Evolutionary conservation across 768 basidiomycete species (phyloP), one percentile per base, ranked within the genome.

Genomic region (Podaxis sp.): DNA sequence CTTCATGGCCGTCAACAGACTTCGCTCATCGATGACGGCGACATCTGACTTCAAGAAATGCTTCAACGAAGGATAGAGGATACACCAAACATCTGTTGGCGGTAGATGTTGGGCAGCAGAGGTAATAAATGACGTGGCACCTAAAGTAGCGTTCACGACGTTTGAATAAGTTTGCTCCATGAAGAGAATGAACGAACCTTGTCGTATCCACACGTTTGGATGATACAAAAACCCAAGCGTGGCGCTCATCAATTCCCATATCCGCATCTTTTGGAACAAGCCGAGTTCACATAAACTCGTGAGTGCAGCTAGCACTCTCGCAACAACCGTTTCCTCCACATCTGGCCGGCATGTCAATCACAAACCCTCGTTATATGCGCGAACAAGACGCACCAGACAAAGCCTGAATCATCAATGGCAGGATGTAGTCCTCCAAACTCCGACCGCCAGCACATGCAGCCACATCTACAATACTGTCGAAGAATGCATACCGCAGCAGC

Each of bases 341-440:
- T 99, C 97, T 96, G 71, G 61, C 17, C 1, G n/a, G 44, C 58
- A 33, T 53, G 28, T 17, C 24, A 17, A 7, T 50, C 5, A 51
- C 24, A 40, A 24, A 28, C 36, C 55, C 15, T 26, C n/a, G 50
- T 33, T 37, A 17, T 8, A 5, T 4, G n/a, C 8, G 4, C 30
- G 38, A 50, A 10, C 46, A 49, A 30, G 8, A 68, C 84, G 40
- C 62, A 95, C 96, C 96, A 57, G 94, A 95, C 28, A 99, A 76
- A 0, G 96, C 95, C 68, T 98, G 96, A 3, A 95, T 86, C 93
- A 99, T 95, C 63, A 99, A 74, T 0, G 97, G 97, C n/a, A 97
- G 72, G 57, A 99, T 96, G 68, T 98, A 99, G 68, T 98, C 95
- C 70, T 99, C 97, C 68, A 99, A 71, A 66, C 93, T 96, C 62